Evolutionary conservation across 306 rosid genomes (phyloP), one percentile per base, ranked within the genome.

Genomic region (Trifolium dubium): DNA sequence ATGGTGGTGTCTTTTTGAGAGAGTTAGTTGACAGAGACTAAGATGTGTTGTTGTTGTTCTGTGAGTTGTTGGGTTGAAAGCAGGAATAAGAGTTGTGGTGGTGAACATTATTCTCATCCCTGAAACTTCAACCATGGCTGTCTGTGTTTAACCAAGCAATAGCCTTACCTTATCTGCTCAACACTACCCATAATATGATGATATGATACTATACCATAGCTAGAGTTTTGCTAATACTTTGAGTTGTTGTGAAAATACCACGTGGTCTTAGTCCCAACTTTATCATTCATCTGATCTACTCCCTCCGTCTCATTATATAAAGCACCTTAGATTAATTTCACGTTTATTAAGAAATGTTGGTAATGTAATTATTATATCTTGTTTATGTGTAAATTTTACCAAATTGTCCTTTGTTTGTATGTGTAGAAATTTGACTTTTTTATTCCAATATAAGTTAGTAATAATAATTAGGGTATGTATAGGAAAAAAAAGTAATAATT

Each of bases 121-220:
- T 43, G 92, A 85, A 84, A 85, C 90, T 83, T 87, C 92, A 19
- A 85, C 92, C 97, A 93, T 93, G 89, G 84, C 83, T 79, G 39
- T 54, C 7, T 34, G 37, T 34, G 1, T 63, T 51, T 41, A 7
- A 31, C 19, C 0, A 12, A 14, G 14, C 37, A 60, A 60, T 18
- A 32, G 35, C 11, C 10, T 64, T 30, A 80, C 88, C 97, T 90
- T 88, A 86, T 90, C 98, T 73, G 62, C 47, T 49, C 14, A 43
- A 14, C 47, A 10, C 47, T 5, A 37, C 40, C 40, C 40, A 37
- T 37, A 37, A 0, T 23, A 23, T 23, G 23, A 23, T 23, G 23
- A 23, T 23, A 23, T 1, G 0, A 3, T 40, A 2, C 46, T 10
- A 3, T 41, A 49, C 2, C 15, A 14, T 18, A 8, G 30, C 59